phyloP scores from a whole-genome alignment of 352 stramenopile genomes.

The Aphanomyces astaci region DNA sequence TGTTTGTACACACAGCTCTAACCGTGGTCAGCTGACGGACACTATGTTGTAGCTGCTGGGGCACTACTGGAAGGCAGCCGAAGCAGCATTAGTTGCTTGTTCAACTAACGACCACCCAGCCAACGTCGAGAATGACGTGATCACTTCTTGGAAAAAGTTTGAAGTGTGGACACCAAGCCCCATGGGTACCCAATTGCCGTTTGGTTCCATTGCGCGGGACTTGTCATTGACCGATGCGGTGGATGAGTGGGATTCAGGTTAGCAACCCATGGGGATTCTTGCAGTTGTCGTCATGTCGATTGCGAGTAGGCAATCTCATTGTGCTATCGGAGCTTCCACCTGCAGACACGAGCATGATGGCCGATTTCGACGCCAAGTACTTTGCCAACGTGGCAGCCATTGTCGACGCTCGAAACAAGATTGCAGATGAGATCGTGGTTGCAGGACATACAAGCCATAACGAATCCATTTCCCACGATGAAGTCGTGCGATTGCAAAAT shows the following conservation, averaged over 20 bases:
- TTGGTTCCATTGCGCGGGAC: background rate
- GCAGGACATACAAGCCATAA: slow-evolving; percentile 2
- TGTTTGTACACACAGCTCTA: too few relatives aligned
- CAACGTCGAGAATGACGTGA: too few relatives aligned
- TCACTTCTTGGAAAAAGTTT: slow-evolving; percentile 1
- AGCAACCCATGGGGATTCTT: too few relatives aligned
- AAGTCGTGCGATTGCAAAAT: slow-evolving; percentile 17
- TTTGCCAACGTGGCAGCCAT: background rate
- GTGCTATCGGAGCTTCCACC: too few relatives aligned
- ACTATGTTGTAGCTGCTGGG: too few relatives aligned
- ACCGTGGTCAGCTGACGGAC: too few relatives aligned
- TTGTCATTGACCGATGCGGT: background rate
- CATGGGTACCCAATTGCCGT: background rate
- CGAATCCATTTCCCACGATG: slow-evolving; percentile 8
- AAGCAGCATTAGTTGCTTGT: too few relatives aligned
- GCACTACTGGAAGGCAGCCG: too few relatives aligned
- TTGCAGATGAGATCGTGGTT: slow-evolving; percentile 11
- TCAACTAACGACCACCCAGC: too few relatives aligned
- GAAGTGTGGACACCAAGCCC: background rate
- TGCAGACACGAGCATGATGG: too few relatives aligned
- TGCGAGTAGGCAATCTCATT: too few relatives aligned
- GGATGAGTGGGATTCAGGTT: slow-evolving; percentile 9
- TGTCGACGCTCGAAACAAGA: background rate
- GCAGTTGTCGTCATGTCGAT: too few relatives aligned
- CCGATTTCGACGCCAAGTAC: slow-evolving; percentile 1